phyloP scores from a whole-genome alignment of 371 early-diverging fungal genomes.

The Apophysomyces ossiformis region DNA sequence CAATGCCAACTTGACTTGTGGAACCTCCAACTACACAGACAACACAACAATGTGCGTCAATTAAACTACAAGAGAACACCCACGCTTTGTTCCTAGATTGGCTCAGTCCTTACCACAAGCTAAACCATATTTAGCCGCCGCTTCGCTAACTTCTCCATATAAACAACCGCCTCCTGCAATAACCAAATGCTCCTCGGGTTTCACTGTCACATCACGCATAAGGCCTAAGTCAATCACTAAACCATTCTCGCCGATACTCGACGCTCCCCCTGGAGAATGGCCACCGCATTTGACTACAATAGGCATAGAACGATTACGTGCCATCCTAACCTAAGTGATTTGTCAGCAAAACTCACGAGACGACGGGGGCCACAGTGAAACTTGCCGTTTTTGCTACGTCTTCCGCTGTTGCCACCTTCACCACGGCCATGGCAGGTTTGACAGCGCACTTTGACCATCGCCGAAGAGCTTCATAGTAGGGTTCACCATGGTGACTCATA shows the following conservation, averaged over 20 bases:
- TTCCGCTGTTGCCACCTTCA: conserved; percentile 26
- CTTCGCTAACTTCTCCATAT: conserved; percentile 37
- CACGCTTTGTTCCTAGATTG: background rate
- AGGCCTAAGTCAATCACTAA: conserved; percentile 45
- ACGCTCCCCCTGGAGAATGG: conserved; percentile 60
- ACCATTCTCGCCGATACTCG: conserved; percentile 35
- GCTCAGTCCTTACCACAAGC: conserved; percentile 42
- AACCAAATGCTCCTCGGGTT: conserved; percentile 27
- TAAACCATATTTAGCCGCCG: conserved; percentile 41
- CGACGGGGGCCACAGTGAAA: background rate
- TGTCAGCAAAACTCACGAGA: background rate
- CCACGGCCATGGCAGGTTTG: conserved; percentile 28
- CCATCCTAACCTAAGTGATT: conserved; percentile 28
- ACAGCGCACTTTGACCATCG: conserved; percentile 36
- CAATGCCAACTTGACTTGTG: conserved; percentile 48
- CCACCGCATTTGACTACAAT: conserved; percentile 59
- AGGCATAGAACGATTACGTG: conserved; percentile 21
- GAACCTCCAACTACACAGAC: conserved; percentile 35
- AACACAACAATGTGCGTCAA: background rate
- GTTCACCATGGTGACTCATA: conserved; percentile 25
- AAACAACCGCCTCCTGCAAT: conserved; percentile 48
- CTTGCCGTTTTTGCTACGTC: conserved; percentile 37
- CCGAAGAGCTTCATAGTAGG: conserved; percentile 22
- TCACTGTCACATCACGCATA: conserved; percentile 29
- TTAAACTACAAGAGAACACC: no score